Conservation (phyloP, 1,139 yeast genomes). For the Magnusiomyces magnusii region DNA sequence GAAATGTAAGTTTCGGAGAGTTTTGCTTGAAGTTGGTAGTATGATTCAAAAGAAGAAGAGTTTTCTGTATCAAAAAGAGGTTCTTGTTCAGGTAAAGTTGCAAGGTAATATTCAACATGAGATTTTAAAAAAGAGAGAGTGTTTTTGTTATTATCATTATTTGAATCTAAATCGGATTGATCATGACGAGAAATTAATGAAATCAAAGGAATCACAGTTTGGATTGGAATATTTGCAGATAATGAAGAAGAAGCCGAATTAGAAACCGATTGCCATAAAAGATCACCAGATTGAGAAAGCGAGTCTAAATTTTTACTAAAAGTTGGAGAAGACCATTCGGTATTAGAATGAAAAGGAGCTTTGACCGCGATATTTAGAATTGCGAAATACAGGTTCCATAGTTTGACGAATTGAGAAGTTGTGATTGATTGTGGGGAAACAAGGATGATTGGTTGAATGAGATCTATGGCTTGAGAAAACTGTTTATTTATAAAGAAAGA, state of each 20-base stretch:
- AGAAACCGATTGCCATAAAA: neutral
- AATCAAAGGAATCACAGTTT: slow-evolving; percentile 3
- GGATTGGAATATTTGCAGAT: neutral
- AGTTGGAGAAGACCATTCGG: neutral
- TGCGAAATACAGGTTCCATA: slow-evolving; percentile 15
- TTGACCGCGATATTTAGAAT: slow-evolving; percentile 12
- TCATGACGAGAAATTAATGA: slow-evolving; percentile 1
- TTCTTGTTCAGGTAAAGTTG: neutral
- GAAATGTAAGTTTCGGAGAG: slow-evolving; percentile 2
- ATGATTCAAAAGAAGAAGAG: neutral
- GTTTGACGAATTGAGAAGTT: neutral
- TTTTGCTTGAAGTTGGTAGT: neutral
- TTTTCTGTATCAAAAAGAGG: too few relatives aligned
- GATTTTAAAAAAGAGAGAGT: neutral
- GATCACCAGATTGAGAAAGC: neutral
- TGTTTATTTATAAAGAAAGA: slow-evolving; percentile 13
- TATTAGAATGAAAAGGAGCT: neutral
- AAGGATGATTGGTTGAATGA: slow-evolving; percentile 10
- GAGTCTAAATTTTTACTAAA: neutral
- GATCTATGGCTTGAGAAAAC: slow-evolving; percentile 12
- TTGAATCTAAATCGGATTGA: neutral
- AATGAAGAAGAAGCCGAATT: neutral
- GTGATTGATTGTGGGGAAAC: neutral
- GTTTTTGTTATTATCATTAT: neutral
- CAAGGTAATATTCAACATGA: slow-evolving; percentile 1